phyloP scores from a whole-genome alignment of 1,284 basidiomycete genomes.

The Pseudozyma hubeiensis region DNA sequence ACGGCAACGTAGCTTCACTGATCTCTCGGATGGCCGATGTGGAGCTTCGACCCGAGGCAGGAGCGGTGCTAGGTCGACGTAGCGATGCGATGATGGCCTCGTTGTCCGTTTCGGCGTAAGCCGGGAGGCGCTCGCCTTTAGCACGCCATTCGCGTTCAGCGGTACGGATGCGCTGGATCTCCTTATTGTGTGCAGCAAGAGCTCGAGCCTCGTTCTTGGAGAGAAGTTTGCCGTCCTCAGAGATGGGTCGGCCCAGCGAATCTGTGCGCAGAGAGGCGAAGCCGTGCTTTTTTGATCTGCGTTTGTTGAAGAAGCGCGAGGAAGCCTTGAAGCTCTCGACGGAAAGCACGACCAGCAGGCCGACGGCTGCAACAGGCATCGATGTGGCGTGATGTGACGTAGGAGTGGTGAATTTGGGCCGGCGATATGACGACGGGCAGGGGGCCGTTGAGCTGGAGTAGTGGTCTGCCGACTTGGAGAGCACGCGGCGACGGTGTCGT shows the following conservation, averaged over 20 bases:
- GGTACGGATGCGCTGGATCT: constrained; percentile 46
- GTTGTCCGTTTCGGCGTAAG: constrained; percentile 36
- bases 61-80: constrained; percentile 29
- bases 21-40: neutral
- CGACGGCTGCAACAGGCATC: constrained; percentile 43
- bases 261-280: constrained; percentile 47
- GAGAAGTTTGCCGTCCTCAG: constrained; percentile 39
- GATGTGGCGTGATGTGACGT: neutral
- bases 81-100: constrained; percentile 40
- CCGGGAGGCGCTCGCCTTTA: constrained; percentile 35
- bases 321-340: constrained; percentile 50
- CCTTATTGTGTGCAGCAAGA: constrained; percentile 38
- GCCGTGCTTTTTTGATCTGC: constrained; percentile 49
- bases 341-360: constrained; percentile 39
- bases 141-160: constrained; percentile 50
- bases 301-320: constrained; percentile 37
- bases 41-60: constrained; percentile 16
- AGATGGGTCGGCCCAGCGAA: constrained; percentile 37
- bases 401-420: too few species aligned
- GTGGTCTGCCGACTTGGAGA: neutral
- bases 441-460: neutral
- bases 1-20: neutral
- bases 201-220: constrained; percentile 49
- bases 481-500: neutral
- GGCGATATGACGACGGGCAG: too few species aligned